These are phyloP conservation scores for Chlorella variabilis DNA, from an alignment of 163 green algal genomes.

Conservation along the genomic window DNA sequence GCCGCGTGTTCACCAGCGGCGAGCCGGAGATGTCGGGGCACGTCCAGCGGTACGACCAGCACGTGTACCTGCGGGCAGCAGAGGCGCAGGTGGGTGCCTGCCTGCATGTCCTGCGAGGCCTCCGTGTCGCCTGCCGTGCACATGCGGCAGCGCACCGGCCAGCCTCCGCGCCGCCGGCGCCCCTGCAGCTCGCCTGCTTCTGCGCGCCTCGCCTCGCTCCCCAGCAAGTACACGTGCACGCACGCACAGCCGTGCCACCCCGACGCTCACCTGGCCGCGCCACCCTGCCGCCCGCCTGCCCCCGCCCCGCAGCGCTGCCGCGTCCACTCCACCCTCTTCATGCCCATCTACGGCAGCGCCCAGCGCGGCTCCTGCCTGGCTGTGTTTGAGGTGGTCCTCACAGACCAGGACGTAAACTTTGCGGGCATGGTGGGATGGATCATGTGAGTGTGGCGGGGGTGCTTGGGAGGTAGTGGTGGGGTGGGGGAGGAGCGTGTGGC, in stretches of 20 bases:
- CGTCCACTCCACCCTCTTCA: conserved; percentile 73
- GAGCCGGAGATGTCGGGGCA: conserved; percentile 81
- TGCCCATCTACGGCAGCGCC: conserved; percentile 68
- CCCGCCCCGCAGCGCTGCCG: conserved; percentile 64
- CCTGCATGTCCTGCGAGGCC: too few species aligned
- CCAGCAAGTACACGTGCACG: too few species aligned
- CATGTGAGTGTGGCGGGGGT: neutral
- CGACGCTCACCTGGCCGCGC: too few species aligned
- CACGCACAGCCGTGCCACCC: too few species aligned
- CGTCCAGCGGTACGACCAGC: conserved; percentile 81
- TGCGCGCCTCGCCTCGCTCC: too few species aligned
- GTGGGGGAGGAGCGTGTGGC: neutral
- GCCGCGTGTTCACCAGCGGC: conserved; percentile 49
- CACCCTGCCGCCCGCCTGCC: neutral
- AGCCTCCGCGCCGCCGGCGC: too few species aligned
- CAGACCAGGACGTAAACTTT: conserved; percentile 65
- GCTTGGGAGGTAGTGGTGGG: neutral
- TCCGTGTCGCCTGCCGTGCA: too few species aligned
- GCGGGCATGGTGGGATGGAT: conserved; percentile 61
- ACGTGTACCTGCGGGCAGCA: conserved; percentile 76
- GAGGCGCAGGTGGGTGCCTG: conserved; percentile 62
- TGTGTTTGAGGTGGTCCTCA: conserved; percentile 79
- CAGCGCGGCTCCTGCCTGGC: conserved; percentile 46
- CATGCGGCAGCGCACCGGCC: too few species aligned
- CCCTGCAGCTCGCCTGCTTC: too few species aligned